phyloP scores from a whole-genome alignment of 1,284 basidiomycete genomes.

The Pulveroboletus sp. region DNA sequence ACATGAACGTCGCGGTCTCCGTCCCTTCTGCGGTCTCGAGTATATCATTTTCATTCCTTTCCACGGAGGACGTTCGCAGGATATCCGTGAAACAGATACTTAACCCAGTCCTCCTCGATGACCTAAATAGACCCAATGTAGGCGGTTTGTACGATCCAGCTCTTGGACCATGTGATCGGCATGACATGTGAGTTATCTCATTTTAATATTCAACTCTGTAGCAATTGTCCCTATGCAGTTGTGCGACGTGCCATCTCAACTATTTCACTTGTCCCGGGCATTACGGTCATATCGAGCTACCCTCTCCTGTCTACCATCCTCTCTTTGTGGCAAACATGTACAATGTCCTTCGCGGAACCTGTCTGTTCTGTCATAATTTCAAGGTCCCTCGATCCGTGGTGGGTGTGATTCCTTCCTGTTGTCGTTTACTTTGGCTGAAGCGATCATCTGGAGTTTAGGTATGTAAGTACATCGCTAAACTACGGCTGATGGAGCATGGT shows the following conservation, averaged over 20 bases:
- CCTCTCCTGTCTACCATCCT: conserved; percentile 94
- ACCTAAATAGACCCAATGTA: conserved; percentile 87
- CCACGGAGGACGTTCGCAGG: conserved; percentile 85
- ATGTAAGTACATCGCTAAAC: conserved; percentile 82
- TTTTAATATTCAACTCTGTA: neutral
- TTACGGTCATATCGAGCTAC: conserved; percentile 98
- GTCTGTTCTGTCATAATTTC: conserved; percentile 95
- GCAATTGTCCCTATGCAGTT: conserved; percentile 53
- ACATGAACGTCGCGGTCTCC: conserved; percentile 93
- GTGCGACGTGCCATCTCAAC: conserved; percentile 88
- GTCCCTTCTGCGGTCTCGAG: conserved; percentile 83
- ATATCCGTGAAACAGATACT: conserved; percentile 98
- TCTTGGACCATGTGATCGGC: conserved; percentile 85
- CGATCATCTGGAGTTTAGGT: conserved; percentile 47
- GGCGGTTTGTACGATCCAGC: conserved; percentile 96
- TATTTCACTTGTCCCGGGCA: conserved; percentile 97
- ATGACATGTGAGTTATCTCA: conserved; percentile 77
- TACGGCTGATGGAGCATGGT: conserved; percentile 89
- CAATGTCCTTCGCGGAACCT: conserved; percentile 86
- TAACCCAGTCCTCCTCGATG: conserved; percentile 93
- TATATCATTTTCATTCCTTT: conserved; percentile 94
- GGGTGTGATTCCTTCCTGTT: conserved; percentile 36
- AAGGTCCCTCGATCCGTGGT: conserved; percentile 80
- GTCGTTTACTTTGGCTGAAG: conserved; percentile 13
- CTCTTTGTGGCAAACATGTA: conserved; percentile 95